Percentiles rank a stretch among this genome's conserved stretches.
Conservation (phyloP, 768 basidiomycete species). For the Wakefieldia striispora region DNA sequence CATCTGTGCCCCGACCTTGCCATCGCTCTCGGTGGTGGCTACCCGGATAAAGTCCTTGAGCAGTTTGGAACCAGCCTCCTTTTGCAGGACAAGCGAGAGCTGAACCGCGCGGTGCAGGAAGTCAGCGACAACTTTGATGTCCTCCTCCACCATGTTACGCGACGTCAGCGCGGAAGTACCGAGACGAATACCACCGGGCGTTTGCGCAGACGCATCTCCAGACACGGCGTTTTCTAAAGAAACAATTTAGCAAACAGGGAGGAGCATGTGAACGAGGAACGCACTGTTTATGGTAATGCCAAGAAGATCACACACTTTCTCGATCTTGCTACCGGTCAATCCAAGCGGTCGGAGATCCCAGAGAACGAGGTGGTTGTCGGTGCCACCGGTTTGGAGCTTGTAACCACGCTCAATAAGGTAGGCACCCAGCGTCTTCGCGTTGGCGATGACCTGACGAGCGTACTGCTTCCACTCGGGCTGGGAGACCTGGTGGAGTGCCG, state of each 20-base stretch:
- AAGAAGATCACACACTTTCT: slow-evolving; percentile 96
- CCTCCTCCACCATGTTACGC: slow-evolving; percentile 85
- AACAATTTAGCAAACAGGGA: background rate
- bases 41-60: slow-evolving; percentile 94
- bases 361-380: slow-evolving; percentile 96
- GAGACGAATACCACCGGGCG: slow-evolving; percentile 95
- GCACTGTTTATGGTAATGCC: slow-evolving; percentile 95
- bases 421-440: slow-evolving; percentile 75
- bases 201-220: slow-evolving; percentile 92
- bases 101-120: slow-evolving; percentile 96
- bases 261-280: slow-evolving; percentile 24
- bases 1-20: slow-evolving; percentile 65
- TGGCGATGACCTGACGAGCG: slow-evolving; percentile 91
- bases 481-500: slow-evolving; percentile 85
- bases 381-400: slow-evolving; percentile 95
- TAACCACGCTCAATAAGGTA: slow-evolving; percentile 79
- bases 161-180: slow-evolving; percentile 94
- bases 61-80: slow-evolving; percentile 91
- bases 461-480: slow-evolving; percentile 89
- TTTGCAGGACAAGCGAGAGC: slow-evolving; percentile 84
- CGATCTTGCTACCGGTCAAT: slow-evolving; percentile 96
- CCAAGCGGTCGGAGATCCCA: slow-evolving; percentile 97
- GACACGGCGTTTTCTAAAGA: slow-evolving; percentile 89
- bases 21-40: slow-evolving; percentile 65
- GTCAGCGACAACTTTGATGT: slow-evolving; percentile 82